A percentile compares a stretch with the other conserved stretches of the same genome.
phyloP scores from a whole-genome alignment of 2,329 filamentous ascomycete species.

The Trichoderma koningii region DNA sequence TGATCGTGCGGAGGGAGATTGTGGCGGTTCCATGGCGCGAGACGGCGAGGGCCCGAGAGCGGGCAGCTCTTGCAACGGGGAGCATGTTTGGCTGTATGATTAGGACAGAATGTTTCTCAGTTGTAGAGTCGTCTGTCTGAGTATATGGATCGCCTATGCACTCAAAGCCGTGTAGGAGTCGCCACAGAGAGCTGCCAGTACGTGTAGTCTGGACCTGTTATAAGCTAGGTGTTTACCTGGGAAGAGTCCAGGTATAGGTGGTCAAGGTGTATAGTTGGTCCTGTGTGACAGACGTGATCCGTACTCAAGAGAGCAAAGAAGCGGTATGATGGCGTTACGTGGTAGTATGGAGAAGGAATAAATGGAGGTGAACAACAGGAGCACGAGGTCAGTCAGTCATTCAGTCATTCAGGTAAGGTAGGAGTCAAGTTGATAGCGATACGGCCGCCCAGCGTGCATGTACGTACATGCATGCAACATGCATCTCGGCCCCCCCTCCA shows the following conservation, averaged over 20 bases:
- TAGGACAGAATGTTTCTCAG: neutral
- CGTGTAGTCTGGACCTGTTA: neutral
- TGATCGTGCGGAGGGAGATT: neutral
- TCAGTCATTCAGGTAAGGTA: neutral
- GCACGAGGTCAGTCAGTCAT: neutral
- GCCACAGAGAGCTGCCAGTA: neutral
- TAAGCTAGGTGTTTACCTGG: no score
- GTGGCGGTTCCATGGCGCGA: slow-evolving; percentile 21
- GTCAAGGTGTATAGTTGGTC: no score
- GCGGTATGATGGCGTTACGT: no score
- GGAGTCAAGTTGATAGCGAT: slow-evolving; percentile 17
- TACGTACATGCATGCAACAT: neutral
- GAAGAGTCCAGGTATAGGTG: no score
- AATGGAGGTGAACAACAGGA: slow-evolving; percentile 9
- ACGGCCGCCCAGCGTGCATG: neutral
- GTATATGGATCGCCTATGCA: neutral
- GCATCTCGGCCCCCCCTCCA: slow-evolving; percentile 5
- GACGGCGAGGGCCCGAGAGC: slow-evolving; percentile 26
- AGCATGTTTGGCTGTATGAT: slow-evolving; percentile 30
- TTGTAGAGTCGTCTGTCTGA: neutral
- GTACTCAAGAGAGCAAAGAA: no score
- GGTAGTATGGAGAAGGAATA: neutral
- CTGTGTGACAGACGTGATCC: no score
- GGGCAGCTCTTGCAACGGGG: slow-evolving; percentile 31
- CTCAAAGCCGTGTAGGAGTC: neutral